phyloP scores from a whole-genome alignment of 2,329 filamentous ascomycete species.

The Dothideomycetidae sp. region DNA sequence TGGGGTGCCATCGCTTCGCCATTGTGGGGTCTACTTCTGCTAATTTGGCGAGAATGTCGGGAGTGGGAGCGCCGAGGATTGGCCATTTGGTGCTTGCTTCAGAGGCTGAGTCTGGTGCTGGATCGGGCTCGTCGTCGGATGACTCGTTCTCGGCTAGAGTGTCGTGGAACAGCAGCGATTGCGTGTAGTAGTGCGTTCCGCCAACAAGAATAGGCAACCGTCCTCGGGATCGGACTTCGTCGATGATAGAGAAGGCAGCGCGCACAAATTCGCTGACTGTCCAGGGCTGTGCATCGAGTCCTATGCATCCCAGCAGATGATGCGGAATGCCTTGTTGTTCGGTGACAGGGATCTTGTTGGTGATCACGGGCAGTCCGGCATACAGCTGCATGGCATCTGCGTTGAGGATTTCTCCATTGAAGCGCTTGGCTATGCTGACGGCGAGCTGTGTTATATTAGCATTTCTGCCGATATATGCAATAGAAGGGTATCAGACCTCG shows the following conservation, averaged over 20 bases:
- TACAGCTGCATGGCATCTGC: slow-evolving; percentile 98
- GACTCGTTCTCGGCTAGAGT: slow-evolving; percentile 39
- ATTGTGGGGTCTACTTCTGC: slow-evolving; percentile 74
- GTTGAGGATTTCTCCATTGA: slow-evolving; percentile 91
- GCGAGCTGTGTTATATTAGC: slow-evolving; percentile 36
- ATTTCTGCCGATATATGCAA: not conserved
- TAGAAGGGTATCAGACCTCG: slow-evolving; percentile 43
- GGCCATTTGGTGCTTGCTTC: slow-evolving; percentile 37
- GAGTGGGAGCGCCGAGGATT: slow-evolving; percentile 56
- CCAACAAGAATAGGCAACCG: slow-evolving; percentile 83
- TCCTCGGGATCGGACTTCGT: slow-evolving; percentile 63
- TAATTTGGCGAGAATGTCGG: slow-evolving; percentile 58
- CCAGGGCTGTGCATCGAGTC: slow-evolving; percentile 67
- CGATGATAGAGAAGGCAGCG: slow-evolving; percentile 53
- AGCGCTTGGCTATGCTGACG: slow-evolving; percentile 67
- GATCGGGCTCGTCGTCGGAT: slow-evolving; percentile 16
- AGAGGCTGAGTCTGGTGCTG: not conserved
- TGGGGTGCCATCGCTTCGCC: slow-evolving; percentile 87
- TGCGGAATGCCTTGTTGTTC: slow-evolving; percentile 74
- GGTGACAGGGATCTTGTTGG: slow-evolving; percentile 68
- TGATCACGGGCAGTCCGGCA: slow-evolving; percentile 78
- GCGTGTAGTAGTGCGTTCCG: slow-evolving; percentile 90
- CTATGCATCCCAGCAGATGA: slow-evolving; percentile 70
- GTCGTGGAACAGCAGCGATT: slow-evolving; percentile 72
- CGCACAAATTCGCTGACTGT: slow-evolving; percentile 62